Base-by-base conservation (phyloP, 139 green algal genomes). In the Eudorina sp. region DNA sequence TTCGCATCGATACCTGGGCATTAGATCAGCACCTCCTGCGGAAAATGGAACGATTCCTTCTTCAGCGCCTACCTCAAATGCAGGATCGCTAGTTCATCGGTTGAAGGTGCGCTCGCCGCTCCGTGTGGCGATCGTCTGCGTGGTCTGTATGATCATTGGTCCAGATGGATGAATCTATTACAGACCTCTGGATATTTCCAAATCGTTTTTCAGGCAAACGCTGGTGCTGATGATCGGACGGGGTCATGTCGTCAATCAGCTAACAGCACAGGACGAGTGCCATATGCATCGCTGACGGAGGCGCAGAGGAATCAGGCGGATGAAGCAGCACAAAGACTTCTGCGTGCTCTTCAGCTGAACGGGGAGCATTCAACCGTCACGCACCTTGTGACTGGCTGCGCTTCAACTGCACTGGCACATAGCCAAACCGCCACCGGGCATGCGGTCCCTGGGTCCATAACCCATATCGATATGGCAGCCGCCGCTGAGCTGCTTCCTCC, bases 401-500 rank as follows among this genome's bases (percentile, higher is more conserved):
- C 6, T 48, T 29, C 73, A 43, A 21, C 8, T 25, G 14, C 45
- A 46, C 23, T 2, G 25, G 73, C 13, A 7, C 45, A 0, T 46
- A 64, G 31, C 43, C 40, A 11, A 25, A 4, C 19, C 40, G 43
- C 66, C 14, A 46, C 25, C 23, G 27, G 66, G 66, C 16, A 46
- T 75, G 66, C 66, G 1, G 25, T 46, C 3, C 23, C 46, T 23
- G 66, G 36, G 11, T 29, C 25, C 9, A 75, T 21, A 4, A 48
- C 66, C 34, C 66, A 46, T 23, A 41, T 40, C 34, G 41, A 79
- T 34, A 21, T 79, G 1, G 70, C 40, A 31, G 70, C 40, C 3
- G 81, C 81, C 13, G 81, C 81, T 1, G 31, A 16, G 11, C 64
- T 87, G 62, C 64, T 87, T 4, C 81, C 81, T 2, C 6, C 46